A percentile compares a stretch with the other conserved stretches of the same genome.
These are phyloP conservation scores for Pisolithus marmoratus DNA, from an alignment of 768 basidiomycete species.

Conservation along the genomic window DNA sequence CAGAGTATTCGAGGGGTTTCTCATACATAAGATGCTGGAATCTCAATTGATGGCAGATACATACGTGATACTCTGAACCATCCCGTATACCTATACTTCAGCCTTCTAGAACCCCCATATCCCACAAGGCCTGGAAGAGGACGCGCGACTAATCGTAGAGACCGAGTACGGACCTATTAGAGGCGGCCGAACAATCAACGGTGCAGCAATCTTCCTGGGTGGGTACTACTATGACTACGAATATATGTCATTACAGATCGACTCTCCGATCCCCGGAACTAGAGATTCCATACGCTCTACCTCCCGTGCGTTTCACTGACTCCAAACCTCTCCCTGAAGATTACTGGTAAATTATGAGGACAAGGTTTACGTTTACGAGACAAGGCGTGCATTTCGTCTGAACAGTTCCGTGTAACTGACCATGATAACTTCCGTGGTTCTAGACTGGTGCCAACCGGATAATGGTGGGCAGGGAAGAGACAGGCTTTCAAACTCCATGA, in stretches of 20 bases:
- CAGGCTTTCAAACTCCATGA: constrained; percentile 11
- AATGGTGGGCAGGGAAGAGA: constrained; percentile 62
- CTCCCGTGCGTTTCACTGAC: constrained; percentile 60
- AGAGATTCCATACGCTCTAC: constrained; percentile 73
- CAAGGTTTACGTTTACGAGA: constrained; percentile 58
- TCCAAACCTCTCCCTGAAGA: constrained; percentile 48
- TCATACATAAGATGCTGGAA: too few relatives aligned
- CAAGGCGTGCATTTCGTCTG: constrained; percentile 39
- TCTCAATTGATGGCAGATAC: too few relatives aligned
- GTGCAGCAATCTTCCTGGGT: constrained; percentile 64
- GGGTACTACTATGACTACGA: constrained; percentile 4
- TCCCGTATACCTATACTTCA: too few relatives aligned
- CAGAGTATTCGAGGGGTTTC: too few relatives aligned
- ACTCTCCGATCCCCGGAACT: background rate
- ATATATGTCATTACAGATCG: too few relatives aligned
- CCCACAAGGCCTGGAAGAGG: constrained; percentile 48
- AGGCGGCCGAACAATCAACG: constrained; percentile 57
- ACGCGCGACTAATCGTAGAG: constrained; percentile 40
- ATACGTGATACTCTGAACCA: too few relatives aligned
- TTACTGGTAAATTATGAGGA: constrained; percentile 52
- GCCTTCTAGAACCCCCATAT: constrained; percentile 32
- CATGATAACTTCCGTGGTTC: background rate
- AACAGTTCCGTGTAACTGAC: background rate
- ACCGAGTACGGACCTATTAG: constrained; percentile 52
- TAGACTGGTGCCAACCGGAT: constrained; percentile 56